Percentiles rank a stretch among this genome's conserved stretches.
Conservation (phyloP, 2,329 filamentous ascomycete genomes). For the Microsporum canis region DNA sequence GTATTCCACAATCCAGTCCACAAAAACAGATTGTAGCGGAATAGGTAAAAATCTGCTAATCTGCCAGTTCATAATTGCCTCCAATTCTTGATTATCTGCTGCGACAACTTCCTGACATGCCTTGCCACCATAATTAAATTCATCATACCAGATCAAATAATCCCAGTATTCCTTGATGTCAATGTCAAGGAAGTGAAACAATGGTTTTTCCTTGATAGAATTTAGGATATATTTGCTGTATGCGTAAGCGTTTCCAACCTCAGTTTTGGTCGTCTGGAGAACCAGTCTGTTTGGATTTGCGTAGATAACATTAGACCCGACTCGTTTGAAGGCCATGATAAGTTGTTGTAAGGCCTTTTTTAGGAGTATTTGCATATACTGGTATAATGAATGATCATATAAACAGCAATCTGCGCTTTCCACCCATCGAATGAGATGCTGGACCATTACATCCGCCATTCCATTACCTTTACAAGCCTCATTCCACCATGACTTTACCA, state of each 20-base stretch:
- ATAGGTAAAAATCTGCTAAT: constrained; percentile 76
- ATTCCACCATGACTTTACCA: constrained; percentile 98
- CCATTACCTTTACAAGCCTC: constrained; percentile 81
- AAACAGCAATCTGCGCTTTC: constrained; percentile 87
- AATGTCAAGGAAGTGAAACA: constrained; percentile 94
- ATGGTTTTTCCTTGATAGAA: constrained; percentile 85
- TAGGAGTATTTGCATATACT: constrained; percentile 98
- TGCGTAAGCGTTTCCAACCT: constrained; percentile 91
- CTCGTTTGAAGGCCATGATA: constrained; percentile 90
- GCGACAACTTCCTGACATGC: constrained; percentile 72
- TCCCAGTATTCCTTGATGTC: constrained; percentile 99
- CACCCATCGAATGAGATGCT: constrained; percentile 94
- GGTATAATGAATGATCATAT: constrained; percentile 86
- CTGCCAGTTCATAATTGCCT: constrained; percentile 98
- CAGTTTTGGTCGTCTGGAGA: constrained; percentile 88
- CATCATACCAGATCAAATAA: constrained; percentile 96
- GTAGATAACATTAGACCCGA: constrained; percentile 92
- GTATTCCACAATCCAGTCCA: constrained; percentile 89
- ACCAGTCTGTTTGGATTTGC: constrained; percentile 81
- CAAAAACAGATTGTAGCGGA: constrained; percentile 71
- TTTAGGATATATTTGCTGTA: constrained; percentile 98
- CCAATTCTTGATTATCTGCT: constrained; percentile 64
- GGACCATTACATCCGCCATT: constrained; percentile 96
- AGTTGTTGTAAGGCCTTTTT: constrained; percentile 93
- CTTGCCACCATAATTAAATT: constrained; percentile 96